A percentile compares a stretch with the other conserved stretches of the same genome.
Conservation (phyloP, 2,329 filamentous ascomycete species). For the Myriosclerotinia curreyana region DNA sequence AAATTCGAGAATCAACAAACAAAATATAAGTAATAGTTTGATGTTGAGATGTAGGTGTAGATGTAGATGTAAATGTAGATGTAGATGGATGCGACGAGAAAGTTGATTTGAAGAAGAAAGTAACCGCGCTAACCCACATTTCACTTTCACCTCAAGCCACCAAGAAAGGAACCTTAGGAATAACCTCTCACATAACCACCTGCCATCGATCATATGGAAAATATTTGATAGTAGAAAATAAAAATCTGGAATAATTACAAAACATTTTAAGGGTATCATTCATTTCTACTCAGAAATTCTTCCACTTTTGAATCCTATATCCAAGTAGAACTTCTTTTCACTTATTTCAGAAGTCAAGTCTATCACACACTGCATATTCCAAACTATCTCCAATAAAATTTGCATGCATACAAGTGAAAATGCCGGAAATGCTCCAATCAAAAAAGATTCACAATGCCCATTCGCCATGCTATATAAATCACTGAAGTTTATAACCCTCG, state of each 20-base stretch:
- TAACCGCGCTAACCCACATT: no score
- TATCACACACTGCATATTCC: background rate
- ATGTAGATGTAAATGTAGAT: no score
- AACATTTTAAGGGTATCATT: slow-evolving; percentile 1
- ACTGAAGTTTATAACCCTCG: no score
- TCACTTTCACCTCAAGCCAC: no score
- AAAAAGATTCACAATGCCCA: slow-evolving; percentile 1
- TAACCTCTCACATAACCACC: background rate
- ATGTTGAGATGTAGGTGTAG: no score
- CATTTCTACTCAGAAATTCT: slow-evolving; percentile 12
- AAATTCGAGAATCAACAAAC: no score
- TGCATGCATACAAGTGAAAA: slow-evolving; percentile 1
- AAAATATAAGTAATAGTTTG: no score
- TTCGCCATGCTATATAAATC: background rate
- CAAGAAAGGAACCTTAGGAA: background rate
- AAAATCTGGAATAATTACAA: background rate
- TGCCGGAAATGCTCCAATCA: background rate
- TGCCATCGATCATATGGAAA: background rate
- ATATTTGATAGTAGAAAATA: background rate
- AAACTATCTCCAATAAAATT: slow-evolving; percentile 4
- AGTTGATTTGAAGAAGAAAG: no score
- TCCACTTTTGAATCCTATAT: slow-evolving; percentile 2
- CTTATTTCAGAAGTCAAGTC: background rate
- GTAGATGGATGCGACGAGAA: no score
- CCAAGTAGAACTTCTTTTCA: background rate